These are phyloP conservation scores for Fomitopsis palustris DNA, from an alignment of 1,284 basidiomycete species.

Conservation along the genomic window DNA sequence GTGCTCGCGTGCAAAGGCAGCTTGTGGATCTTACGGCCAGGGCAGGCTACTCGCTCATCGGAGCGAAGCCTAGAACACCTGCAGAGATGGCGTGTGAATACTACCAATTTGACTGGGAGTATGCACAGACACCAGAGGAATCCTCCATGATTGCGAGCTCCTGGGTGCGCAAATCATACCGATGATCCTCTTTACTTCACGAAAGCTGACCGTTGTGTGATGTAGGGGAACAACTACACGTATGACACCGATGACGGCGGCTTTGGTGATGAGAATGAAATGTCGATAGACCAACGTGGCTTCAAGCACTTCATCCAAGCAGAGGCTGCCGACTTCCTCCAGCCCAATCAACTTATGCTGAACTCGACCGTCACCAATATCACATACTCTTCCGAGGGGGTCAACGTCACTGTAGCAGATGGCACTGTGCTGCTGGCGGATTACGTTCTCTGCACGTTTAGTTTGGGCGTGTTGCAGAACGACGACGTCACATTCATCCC, in stretches of 20 bases:
- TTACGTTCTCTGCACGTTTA: conserved; percentile 31
- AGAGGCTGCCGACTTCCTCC: conserved; percentile 52
- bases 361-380: conserved; percentile 51
- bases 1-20: conserved; percentile 17
- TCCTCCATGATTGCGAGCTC: conserved; percentile 60
- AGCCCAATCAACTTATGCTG: conserved; percentile 42
- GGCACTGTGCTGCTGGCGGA: conserved; percentile 34
- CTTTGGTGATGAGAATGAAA: conserved; percentile 51
- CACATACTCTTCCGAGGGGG: conserved; percentile 39
- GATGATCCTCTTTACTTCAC: background rate
- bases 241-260: conserved; percentile 50
- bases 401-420: conserved; percentile 39
- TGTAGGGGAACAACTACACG: conserved; percentile 63
- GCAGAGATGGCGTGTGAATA: conserved; percentile 53
- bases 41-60: conserved; percentile 46
- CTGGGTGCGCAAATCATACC: conserved; percentile 37
- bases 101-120: conserved; percentile 52
- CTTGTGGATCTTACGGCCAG: conserved; percentile 47
- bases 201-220: no score
- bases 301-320: conserved; percentile 52
- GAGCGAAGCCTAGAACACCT: conserved; percentile 38
- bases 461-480: conserved; percentile 59
- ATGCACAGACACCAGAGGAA: conserved; percentile 54
- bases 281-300: conserved; percentile 58
- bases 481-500: conserved; percentile 59